phyloP scores from a whole-genome alignment of 2,329 filamentous ascomycete genomes.

The Paracamarosporium sp. region DNA sequence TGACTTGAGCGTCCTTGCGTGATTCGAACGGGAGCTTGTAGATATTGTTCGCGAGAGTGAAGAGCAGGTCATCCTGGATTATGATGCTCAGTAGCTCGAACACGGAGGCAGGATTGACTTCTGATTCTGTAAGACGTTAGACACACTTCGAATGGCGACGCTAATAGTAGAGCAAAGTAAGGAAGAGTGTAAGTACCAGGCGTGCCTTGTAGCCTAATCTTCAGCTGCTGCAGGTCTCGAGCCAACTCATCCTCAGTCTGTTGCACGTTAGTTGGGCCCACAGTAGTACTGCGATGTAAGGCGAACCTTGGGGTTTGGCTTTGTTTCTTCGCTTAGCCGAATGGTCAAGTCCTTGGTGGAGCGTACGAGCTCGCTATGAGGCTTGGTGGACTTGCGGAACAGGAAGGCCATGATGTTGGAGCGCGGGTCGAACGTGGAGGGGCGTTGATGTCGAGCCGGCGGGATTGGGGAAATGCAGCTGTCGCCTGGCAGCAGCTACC shows the following conservation, averaged over 20 bases:
- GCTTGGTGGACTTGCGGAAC: conserved; percentile 69
- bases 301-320: conserved; percentile 63
- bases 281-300: conserved; percentile 4
- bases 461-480: conserved; percentile 32
- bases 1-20: conserved; percentile 92
- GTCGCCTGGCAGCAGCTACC: conserved; percentile 40
- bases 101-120: conserved; percentile 86
- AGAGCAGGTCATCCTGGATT: conserved; percentile 88
- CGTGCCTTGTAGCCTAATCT: conserved; percentile 89
- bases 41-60: conserved; percentile 81
- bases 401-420: conserved; percentile 69
- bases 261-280: conserved; percentile 24
- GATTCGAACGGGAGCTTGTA: conserved; percentile 92
- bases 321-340: conserved; percentile 63
- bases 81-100: conserved; percentile 83
- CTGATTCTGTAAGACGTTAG: conserved; percentile 70
- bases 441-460: conserved; percentile 25
- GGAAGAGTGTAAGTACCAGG: conserved; percentile 66
- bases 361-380: conserved; percentile 66
- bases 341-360: conserved; percentile 69
- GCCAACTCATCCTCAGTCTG: conserved; percentile 86
- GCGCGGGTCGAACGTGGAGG: conserved; percentile 20
- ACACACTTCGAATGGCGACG: background rate
- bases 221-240: conserved; percentile 88
- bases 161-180: conserved; percentile 3